These are phyloP conservation scores for Puccinia triticina DNA, from an alignment of 1,284 basidiomycete genomes.

Conservation along the genomic window DNA sequence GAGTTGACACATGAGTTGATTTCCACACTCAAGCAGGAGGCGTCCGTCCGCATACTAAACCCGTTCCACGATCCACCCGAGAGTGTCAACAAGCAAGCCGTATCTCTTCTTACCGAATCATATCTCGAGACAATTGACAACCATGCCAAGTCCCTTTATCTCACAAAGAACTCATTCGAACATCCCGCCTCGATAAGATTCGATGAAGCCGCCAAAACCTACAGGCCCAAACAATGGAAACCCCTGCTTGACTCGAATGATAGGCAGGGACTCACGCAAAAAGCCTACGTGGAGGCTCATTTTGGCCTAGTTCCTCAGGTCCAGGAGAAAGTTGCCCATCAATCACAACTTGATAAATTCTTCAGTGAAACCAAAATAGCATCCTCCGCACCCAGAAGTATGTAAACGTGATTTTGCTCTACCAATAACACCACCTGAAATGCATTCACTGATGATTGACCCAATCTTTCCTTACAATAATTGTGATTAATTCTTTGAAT, in stretches of 20 bases:
- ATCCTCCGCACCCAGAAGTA: neutral
- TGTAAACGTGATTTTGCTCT: neutral
- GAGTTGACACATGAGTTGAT: neutral
- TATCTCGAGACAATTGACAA: neutral
- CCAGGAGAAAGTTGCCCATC: neutral
- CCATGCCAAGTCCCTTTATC: conserved; percentile 1
- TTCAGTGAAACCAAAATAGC: neutral
- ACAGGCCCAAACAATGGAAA: neutral
- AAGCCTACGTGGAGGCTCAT: conserved; percentile 5
- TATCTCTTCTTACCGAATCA: neutral
- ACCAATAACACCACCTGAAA: neutral
- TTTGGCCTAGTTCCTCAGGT: neutral
- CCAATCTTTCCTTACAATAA: neutral
- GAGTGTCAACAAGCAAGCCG: neutral
- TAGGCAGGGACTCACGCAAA: neutral
- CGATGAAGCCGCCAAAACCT: neutral
- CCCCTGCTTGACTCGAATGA: too few relatives aligned
- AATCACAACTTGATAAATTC: neutral
- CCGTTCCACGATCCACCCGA: too few relatives aligned
- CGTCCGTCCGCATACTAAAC: too few relatives aligned
- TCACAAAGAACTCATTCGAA: neutral
- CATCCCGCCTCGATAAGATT: neutral
- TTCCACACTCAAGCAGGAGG: too few relatives aligned
- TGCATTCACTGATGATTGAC: neutral
- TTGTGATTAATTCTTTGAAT: neutral